phyloP scores from a whole-genome alignment of 139 green algal species.

The Eudorina sp. region DNA sequence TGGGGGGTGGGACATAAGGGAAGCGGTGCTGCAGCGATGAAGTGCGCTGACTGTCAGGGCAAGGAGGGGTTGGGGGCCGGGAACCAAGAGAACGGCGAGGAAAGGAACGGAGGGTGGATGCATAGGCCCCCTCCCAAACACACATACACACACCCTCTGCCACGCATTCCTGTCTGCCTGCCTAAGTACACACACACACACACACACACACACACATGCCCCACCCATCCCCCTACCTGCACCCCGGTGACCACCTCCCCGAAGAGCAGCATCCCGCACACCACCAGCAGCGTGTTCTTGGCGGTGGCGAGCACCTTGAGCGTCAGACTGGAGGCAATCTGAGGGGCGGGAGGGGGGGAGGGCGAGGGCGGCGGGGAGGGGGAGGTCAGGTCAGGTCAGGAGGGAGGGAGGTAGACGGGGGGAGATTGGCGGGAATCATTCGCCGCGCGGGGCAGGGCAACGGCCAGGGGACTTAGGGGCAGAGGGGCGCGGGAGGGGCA shows the following conservation, averaged over 20 bases:
- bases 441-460: background rate
- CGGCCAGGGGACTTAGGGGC: too few relatives aligned
- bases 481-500: too few relatives aligned
- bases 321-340: conserved; percentile 33
- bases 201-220: background rate
- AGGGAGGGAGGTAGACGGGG: too few relatives aligned
- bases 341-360: background rate
- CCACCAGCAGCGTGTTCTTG: conserved; percentile 90
- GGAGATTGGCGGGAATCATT: background rate
- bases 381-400: too few relatives aligned
- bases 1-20: background rate
- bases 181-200: background rate
- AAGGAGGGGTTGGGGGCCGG: background rate
- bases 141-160: background rate
- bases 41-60: too few relatives aligned
- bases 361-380: background rate
- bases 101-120: background rate
- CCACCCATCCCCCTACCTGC: conserved; percentile 37
- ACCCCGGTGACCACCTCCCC: conserved; percentile 74
- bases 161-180: too few relatives aligned
- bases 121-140: background rate
- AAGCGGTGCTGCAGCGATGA: background rate
- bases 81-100: too few relatives aligned
- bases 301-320: conserved; percentile 83
- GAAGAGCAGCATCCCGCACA: conserved; percentile 79